Conservation (phyloP, 2,329 filamentous ascomycete genomes). For the Pestalotiopsis sp. region DNA sequence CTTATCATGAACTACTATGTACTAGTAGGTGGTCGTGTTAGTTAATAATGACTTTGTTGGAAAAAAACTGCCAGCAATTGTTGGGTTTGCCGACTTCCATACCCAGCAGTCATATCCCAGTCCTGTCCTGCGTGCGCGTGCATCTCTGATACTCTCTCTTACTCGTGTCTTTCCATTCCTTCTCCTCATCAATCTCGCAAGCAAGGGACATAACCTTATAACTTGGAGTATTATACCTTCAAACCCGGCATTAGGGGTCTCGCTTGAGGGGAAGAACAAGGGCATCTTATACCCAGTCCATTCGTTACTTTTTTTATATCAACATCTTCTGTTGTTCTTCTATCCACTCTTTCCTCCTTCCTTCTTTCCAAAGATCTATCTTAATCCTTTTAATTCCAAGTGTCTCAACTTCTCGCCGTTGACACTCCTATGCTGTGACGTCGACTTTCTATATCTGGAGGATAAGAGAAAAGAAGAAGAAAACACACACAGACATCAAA, state of each 20-base stretch:
- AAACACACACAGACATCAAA: conserved; percentile 2
- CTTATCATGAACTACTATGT: not conserved
- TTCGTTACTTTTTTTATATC: conserved; percentile 4
- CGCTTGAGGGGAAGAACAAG: not conserved
- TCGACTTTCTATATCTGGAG: not conserved
- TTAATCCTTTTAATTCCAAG: not conserved
- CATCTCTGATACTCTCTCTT: too few relatives aligned
- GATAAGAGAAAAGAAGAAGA: not conserved
- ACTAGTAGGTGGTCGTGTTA: not conserved
- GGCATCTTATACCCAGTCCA: conserved; percentile 1
- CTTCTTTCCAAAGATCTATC: not conserved
- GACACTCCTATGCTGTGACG: conserved; percentile 2
- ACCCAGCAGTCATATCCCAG: too few relatives aligned
- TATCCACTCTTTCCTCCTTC: conserved; percentile 4
- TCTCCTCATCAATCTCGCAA: not conserved
- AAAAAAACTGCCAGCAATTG: not conserved
- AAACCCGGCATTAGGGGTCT: not conserved
- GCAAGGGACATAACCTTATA: not conserved
- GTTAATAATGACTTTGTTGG: not conserved
- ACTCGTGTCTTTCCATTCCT: not conserved
- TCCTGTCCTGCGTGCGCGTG: too few relatives aligned
- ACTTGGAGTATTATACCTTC: not conserved
- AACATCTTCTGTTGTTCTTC: conserved; percentile 1
- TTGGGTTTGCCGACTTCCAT: too few relatives aligned
- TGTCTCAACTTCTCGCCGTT: not conserved